Evolutionary conservation across 2,329 filamentous ascomycete genomes (phyloP), one percentile per base, ranked within the genome.

Genomic region (Calonectria ilicicola): DNA sequence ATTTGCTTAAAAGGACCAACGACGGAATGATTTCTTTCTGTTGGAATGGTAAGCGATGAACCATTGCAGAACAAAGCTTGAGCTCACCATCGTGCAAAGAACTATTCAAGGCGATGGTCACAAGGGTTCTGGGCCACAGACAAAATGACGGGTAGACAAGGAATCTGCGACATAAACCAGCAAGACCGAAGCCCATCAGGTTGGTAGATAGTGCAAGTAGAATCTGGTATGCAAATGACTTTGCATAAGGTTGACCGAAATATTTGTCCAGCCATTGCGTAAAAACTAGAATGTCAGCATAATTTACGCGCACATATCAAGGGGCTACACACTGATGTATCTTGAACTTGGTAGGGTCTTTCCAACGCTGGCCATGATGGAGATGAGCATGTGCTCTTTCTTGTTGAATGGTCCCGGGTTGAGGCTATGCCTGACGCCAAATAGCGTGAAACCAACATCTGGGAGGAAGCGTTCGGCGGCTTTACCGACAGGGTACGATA

Each of bases 321-420:
- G 14, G 17, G n/a, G 0, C 9, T 12, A 40, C 53, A 8, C 32
- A 63, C 58, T 63, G 19, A 63, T 63, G 5, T 46, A 32, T 32
- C 58, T 63, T 1, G 77, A 78, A 15, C 78, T 77, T 2, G 77
- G 77, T n/a, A 78, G 53, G 1, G 58, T 74, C 1, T 77, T 62
- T 1, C 77, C 74, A 0, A 78, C 77, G 38, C 77, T 79, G 0
- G 77, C 76, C 85, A 89, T 90, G 74, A 90, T 88, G 3, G 88
- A 88, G 42, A 90, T 88, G n/a, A 91, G 81, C 84, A 90, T 89
- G 76, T 91, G 90, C 79, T 91, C 90, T 77, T 91, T 91, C 76
- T 87, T 87, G 63, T 86, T 89, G 79, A 91, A 91, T 0, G 85
- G 85, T 0, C 89, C 88, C 0, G 89, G 88, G 73, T 90, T 91